Base-by-base conservation (phyloP, 306 rosid species). In the Prunus salicina region DNA sequence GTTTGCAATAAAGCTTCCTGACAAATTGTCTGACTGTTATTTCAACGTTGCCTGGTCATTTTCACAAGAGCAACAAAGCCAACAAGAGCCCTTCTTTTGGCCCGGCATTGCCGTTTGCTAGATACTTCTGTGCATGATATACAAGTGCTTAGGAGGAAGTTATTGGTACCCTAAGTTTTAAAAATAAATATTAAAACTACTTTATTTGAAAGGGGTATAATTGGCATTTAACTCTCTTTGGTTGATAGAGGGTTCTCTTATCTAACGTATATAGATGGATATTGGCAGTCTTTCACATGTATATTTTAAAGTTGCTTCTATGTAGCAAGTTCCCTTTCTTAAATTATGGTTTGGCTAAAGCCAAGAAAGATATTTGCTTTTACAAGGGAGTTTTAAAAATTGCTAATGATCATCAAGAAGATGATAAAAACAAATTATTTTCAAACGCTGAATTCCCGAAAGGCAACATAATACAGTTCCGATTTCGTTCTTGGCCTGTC, bases 1-100 rank as follows among this genome's bases (percentile, higher is more conserved):
- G 70, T 81, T 75, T 75, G 78, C 56, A 72, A 72, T 78, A 67
- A 72, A 72, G 64, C 45, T 76, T 71, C 3, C 38, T 30, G 19
- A 5, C 22, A 30, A 28, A 53, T 66, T 63, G 77, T 45, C 27
- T 65, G 72, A 50, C 51, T 45, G 34, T 71, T 38, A 25, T 22
- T 32, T 22, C 52, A 55, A 32, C n/a, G 64, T 55, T 53, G 64
- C 50, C 8, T 5, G 32, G 49, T 52, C 64, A 32, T 11, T 5
- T 71, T 34, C 22, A 19, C 43, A 38, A 38, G 43, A 38, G 43
- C 43, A 71, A 5, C 50, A 34, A 32, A 34, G 20, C 8, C 75
- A 34, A 64, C 5, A 25, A 13, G 5, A 13, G 41, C 20, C 20
- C 22, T 62, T 58, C 64, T 58, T 58, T 22, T 58, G 18, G 16